phyloP scores from a whole-genome alignment of 2,329 filamentous ascomycete genomes.

The Fusarium poae region DNA sequence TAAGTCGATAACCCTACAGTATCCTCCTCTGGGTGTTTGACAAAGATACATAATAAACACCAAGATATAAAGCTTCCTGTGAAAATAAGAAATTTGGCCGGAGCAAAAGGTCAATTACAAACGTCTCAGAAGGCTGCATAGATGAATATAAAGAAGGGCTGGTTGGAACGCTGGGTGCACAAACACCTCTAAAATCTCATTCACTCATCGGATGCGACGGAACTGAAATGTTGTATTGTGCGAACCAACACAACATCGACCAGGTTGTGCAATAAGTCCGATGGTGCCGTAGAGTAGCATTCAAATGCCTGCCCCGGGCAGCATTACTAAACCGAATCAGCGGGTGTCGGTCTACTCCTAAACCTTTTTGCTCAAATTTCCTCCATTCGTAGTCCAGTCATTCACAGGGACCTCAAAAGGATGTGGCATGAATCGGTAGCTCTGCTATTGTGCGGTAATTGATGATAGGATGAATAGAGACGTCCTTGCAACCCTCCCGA shows the following conservation, averaged over 20 bases:
- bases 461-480: background rate
- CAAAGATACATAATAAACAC: accelerated
- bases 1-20: accelerated
- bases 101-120: background rate
- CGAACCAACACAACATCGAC: background rate
- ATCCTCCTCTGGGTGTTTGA: background rate
- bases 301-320: background rate
- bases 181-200: background rate
- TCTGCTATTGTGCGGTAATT: background rate
- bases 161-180: background rate
- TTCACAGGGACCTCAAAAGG: background rate
- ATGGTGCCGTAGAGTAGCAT: background rate
- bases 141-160: background rate
- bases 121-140: background rate
- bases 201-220: constrained; percentile 11
- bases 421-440: constrained; percentile 3
- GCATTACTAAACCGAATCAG: too few species aligned
- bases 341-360: background rate
- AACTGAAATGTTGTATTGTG: background rate
- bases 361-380: background rate
- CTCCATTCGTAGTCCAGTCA: background rate
- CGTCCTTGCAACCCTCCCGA: constrained; percentile 3
- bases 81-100: accelerated
- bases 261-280: background rate
- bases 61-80: accelerated